phyloP scores from a whole-genome alignment of 495 filamentous ascomycete genomes.

The Penicillium paradoxum region DNA sequence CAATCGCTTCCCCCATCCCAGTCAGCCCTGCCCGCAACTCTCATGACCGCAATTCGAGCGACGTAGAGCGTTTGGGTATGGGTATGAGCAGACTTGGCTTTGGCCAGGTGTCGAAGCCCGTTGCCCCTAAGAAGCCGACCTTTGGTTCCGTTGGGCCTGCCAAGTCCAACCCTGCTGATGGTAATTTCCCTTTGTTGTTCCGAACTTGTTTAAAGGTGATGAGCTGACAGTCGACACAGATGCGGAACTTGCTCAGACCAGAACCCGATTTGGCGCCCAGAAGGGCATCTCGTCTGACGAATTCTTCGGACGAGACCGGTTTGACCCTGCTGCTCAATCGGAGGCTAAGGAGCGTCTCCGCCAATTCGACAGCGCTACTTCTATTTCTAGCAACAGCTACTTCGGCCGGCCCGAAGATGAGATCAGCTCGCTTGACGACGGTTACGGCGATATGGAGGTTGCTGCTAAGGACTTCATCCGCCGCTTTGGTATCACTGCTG shows the following conservation, averaged over 20 bases:
- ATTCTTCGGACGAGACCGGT: constrained; percentile 88
- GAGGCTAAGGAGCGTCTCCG: constrained; percentile 84
- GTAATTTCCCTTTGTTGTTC: constrained; percentile 43
- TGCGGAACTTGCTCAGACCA: constrained; percentile 36
- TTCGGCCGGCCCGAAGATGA: constrained; percentile 87
- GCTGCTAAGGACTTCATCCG: constrained; percentile 92
- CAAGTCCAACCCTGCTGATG: constrained; percentile 53
- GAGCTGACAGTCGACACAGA: constrained; percentile 22
- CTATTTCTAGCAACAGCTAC: constrained; percentile 94
- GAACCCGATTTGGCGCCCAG: constrained; percentile 67
- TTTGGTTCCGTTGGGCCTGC: constrained; percentile 82
- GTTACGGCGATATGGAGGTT: constrained; percentile 81
- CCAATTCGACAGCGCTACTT: constrained; percentile 85
- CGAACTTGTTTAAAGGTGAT: not conserved
- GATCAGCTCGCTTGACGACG: constrained; percentile 52
- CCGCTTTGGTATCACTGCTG: constrained; percentile 89
- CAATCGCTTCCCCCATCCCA: constrained; percentile 68
- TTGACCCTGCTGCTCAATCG: constrained; percentile 70
- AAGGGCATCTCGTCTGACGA: constrained; percentile 98
- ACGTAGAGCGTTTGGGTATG: constrained; percentile 89
- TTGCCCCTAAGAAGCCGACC: constrained; percentile 67
- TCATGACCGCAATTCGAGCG: constrained; percentile 59
- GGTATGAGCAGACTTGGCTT: constrained; percentile 84
- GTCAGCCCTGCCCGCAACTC: constrained; percentile 56
- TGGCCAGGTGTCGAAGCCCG: constrained; percentile 68